phyloP scores from a whole-genome alignment of 2,329 filamentous ascomycete species.

The Sclerotinia subarctica region DNA sequence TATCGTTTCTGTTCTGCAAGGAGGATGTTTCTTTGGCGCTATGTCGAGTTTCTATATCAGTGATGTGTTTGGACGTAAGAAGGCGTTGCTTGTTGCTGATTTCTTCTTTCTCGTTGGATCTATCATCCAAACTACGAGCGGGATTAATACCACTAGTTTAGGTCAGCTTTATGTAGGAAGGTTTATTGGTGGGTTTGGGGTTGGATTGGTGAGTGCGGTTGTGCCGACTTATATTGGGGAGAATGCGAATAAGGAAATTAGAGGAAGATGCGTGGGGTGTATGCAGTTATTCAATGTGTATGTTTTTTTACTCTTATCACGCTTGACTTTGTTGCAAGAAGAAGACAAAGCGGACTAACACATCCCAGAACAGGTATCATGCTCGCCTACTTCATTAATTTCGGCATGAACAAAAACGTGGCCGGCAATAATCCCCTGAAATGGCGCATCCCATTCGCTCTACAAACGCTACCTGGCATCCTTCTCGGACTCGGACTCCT shows the following conservation, averaged over 20 bases:
- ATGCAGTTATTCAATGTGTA: conserved; percentile 27
- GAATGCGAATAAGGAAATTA: conserved; percentile 22
- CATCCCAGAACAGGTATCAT: conserved; percentile 19
- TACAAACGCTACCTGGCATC: conserved; percentile 62
- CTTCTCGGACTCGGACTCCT: conserved; percentile 60
- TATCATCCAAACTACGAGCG: conserved; percentile 20
- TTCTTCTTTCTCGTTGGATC: conserved; percentile 19
- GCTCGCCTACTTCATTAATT: conserved; percentile 23
- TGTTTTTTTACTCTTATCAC: background rate
- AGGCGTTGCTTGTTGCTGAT: conserved; percentile 20
- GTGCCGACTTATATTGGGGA: conserved; percentile 26
- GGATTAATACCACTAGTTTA: conserved; percentile 18
- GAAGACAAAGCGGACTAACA: background rate
- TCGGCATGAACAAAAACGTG: conserved; percentile 15
- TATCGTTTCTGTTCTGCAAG: conserved; percentile 65
- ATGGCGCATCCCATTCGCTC: conserved; percentile 57
- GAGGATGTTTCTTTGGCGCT: conserved; percentile 62
- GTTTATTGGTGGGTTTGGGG: conserved; percentile 24
- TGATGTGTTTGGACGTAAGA: conserved; percentile 34
- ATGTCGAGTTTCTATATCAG: conserved; percentile 44
- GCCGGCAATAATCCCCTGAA: conserved; percentile 10
- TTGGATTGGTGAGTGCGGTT: conserved; percentile 23
- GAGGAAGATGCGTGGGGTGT: conserved; percentile 23
- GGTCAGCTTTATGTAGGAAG: conserved; percentile 20
- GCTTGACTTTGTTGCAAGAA: background rate